A percentile compares a stretch with the other conserved stretches of the same genome.
These are phyloP conservation scores for Aspergillus cristatus DNA, from an alignment of 495 filamentous ascomycete genomes.

Conservation along the genomic window DNA sequence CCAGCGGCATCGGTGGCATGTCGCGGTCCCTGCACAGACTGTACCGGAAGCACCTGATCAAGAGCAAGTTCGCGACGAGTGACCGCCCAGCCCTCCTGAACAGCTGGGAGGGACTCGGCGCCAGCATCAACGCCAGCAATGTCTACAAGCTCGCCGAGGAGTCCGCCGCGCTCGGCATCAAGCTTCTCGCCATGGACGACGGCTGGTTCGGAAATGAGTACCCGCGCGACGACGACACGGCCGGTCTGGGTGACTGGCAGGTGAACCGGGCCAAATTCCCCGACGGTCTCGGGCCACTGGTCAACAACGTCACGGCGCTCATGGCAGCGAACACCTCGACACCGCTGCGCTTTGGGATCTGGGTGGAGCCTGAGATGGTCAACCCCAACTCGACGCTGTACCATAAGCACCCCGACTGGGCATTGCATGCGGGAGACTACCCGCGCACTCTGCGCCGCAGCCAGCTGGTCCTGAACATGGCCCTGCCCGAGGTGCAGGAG, in stretches of 20 bases:
- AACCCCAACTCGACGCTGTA: constrained; percentile 46
- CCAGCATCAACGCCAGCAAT: constrained; percentile 36
- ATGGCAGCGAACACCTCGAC: constrained; percentile 30
- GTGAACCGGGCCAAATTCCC: constrained; percentile 45
- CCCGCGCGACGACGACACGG: constrained; percentile 36
- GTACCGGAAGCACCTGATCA: constrained; percentile 46
- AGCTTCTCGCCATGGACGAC: constrained; percentile 48
- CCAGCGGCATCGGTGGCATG: constrained; percentile 44
- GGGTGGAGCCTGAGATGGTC: constrained; percentile 53
- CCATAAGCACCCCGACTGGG: constrained; percentile 46
- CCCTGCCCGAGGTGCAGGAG: constrained; percentile 43
- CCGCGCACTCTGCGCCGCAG: constrained; percentile 40
- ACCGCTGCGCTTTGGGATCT: constrained; percentile 43
- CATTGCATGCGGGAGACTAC: constrained; percentile 40
- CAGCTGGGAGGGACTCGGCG: constrained; percentile 49
- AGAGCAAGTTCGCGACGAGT: constrained; percentile 38
- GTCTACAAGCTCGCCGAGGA: constrained; percentile 40
- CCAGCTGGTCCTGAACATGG: constrained; percentile 46
- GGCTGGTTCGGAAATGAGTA: constrained; percentile 50
- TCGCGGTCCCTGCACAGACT: constrained; percentile 43
- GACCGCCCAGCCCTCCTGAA: constrained; percentile 44
- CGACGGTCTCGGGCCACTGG: constrained; percentile 35
- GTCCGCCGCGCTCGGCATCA: constrained; percentile 40
- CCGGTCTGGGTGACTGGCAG: constrained; percentile 47
- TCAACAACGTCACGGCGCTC: constrained; percentile 34